Base-by-base conservation (phyloP, 805 yeast species). In the Pichia scutulata region DNA sequence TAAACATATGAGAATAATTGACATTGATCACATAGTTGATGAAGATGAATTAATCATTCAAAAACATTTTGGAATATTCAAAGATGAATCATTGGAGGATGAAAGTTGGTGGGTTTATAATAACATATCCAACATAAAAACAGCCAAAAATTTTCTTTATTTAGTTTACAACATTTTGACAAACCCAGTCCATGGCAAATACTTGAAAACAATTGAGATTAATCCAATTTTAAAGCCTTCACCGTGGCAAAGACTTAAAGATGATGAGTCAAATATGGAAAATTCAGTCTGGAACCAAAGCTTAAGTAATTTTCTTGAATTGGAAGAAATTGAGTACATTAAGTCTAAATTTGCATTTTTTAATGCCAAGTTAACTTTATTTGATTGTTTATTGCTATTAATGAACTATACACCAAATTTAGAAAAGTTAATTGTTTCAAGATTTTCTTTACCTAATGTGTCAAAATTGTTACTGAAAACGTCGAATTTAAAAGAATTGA, bases 131-230 rank as follows among this genome's bases (percentile, higher is more conserved):
- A 37, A 42, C n/a, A 33, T 54, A 7, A 39, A 23, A 4, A 30
- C 50, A 5, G 40, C 58, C 1, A 55, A 52, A 43, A 50, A 50
- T 10, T 47, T 62, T 5, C 40, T 63, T 24, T 40, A 43, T 2
- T 41, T 63, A 43, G 43, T 57, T 4, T 60, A 61, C 39, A 49
- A 58, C 2, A 24, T 60, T 14, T 36, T 63, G n/a, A 43, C 41
- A 13, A 36, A 52, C 39, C 52, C 52, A 2, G 42, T 37, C 0
- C 39, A 50, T 28, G 63, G 57, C 0, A 10, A 24, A 12, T 33
- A 47, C 13, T 44, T 63, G 1, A 39, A 49, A 36, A 44, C 49
- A 0, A 43, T 63, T 24, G 52, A 49, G 13, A 44, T 63, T 10
- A 57, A 57, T n/a, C 57, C 58, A 6, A 24, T 48, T 30, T 41